Base-by-base conservation (phyloP, 2,329 filamentous ascomycete genomes). In the Calonectria hawksworthii region DNA sequence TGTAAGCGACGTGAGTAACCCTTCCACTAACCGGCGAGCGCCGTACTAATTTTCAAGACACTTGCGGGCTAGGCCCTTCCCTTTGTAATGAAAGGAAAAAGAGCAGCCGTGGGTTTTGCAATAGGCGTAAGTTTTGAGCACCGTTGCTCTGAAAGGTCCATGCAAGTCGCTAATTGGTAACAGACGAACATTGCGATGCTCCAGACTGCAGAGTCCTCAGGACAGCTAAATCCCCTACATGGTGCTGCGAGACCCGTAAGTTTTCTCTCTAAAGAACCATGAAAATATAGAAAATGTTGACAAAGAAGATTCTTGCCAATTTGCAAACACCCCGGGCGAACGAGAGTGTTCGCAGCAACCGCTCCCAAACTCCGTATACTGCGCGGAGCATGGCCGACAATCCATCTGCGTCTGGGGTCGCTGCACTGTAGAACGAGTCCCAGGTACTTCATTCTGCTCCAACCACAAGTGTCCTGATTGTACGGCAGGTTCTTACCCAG, bases 391-490 rank as follows among this genome's bases (percentile, higher is more conserved):
- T 28, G 54, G 32, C 6, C 32, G 36, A 64, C 56, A 54, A 38
- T n/a, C 34, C 4, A 56, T 52, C 11, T 73, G 70, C 34, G 23
- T 26, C 10, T 54, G 52, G 64, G 70, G 51, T 9, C 41, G 21
- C 23, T 73, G 70, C 14, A 10, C 16, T 4, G 14, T 26, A 50
- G 70, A 73, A 28, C 44, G 26, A 11, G 54, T 63, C 18, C 64
- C 64, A 10, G 70, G 65, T 8, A 73, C 61, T 11, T 56, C 41
- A 13, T 73, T 64, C 44, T 73, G 70, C 34, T 23, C 21, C 34
- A 54, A 23, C n/a, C 70, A 73, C 64, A 73, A 73, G 44, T 73
- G 70, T 11, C 54, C 26, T 10, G 65, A 41, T 18, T 73, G 70
- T n/a, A 18, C 34, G 3, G 59, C 32, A 28, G 56, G 56, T 3